Evolutionary conservation across 805 yeast species (phyloP), one percentile per base, ranked within the genome.

Genomic region (Candida peoriensis): DNA sequence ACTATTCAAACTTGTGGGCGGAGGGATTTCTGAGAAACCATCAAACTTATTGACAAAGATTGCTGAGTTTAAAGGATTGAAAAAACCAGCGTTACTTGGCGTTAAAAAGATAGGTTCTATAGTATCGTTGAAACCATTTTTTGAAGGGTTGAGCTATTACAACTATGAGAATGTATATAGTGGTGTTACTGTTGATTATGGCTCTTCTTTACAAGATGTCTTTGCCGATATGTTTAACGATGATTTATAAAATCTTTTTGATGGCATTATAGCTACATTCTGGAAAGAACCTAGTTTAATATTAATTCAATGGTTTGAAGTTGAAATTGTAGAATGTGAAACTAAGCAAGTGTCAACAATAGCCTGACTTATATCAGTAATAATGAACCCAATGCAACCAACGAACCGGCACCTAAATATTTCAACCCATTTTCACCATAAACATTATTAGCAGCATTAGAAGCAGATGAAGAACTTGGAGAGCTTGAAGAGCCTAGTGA

Each of bases 231-330:
- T 86, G 16, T 71, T 73, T 32, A 43, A 34, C 24, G 24, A 28
- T 13, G 89, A 85, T 43, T 78, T 68, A 59, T 81, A 76, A 8
- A 90, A n/a, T n/a, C n/a, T n/a, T n/a, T n/a, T n/a, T n/a, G n/a
- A n/a, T n/a, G n/a, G n/a, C n/a, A n/a, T n/a, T n/a, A n/a, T n/a
- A n/a, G n/a, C n/a, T n/a, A n/a, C n/a, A n/a, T n/a, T n/a, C n/a
- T n/a, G n/a, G n/a, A n/a, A n/a, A n/a, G n/a, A n/a, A n/a, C n/a
- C n/a, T n/a, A n/a, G n/a, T n/a, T n/a, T n/a, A n/a, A n/a, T n/a
- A n/a, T n/a, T n/a, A n/a, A n/a, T n/a, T n/a, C n/a, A n/a, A n/a
- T n/a, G n/a, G n/a, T n/a, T n/a, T n/a, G n/a, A n/a, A n/a, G n/a
- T n/a, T n/a, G n/a, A n/a, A n/a, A n/a, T n/a, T n/a, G n/a, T n/a